Evolutionary conservation across 306 rosid genomes (phyloP), one percentile per base, ranked within the genome.

Genomic region (Fagus crenata): DNA sequence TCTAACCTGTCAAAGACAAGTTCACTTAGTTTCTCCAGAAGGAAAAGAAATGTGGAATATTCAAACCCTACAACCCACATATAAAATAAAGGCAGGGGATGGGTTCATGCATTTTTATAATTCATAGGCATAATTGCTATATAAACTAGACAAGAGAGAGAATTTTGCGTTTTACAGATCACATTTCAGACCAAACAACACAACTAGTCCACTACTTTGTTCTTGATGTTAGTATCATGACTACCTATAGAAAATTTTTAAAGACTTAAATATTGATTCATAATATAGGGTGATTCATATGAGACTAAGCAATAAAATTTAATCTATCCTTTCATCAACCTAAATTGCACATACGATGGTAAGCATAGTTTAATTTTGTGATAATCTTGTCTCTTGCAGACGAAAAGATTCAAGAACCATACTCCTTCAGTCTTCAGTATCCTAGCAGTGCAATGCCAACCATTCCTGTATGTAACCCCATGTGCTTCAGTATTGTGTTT

Each of bases 361-460:
- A 77, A 63, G 28, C 67, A 69, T 53, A 42, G 54, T 18, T 42
- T 59, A 63, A 58, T 76, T 80, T 75, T 73, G 37, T 75, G 51
- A 46, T 59, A 63, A 58, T 81, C 77, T 75, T 73, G 37, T 75
- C 55, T 69, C 69, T 32, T 33, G 32, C 36, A 63, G 75, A 46
- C 7, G 64, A 71, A 49, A 77, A 80, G 79, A 76, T 67, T 86
- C 67, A 77, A 80, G 75, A 78, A 80, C 64, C 91, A 82, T 90
- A 95, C 97, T 49, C 98, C 98, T 77, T 95, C 98, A 13, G 93
- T 92, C 90, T 84, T 82, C 80, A 92, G 85, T 85, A 90, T 90
- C 91, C 96, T 92, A 67, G 89, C 82, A 78, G 96, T 87, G 82
- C 97, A 95, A 84, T 92, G 97, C 83, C 87, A 81, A 81, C 93